phyloP scores from a whole-genome alignment of 345 rosid species.

The Hibiscus tridactylites region DNA sequence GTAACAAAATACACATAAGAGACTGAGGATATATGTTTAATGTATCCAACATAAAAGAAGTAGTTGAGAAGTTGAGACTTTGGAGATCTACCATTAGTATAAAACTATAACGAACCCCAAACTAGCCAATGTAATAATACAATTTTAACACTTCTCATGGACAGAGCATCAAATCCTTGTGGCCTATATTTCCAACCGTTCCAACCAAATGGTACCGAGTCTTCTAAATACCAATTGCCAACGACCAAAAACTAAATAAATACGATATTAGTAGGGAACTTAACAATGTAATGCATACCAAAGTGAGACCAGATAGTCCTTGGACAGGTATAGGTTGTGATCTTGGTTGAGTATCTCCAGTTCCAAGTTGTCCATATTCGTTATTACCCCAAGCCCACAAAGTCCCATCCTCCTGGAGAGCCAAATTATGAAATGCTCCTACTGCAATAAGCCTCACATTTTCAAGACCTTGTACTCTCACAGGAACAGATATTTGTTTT shows the following conservation, averaged over 20 bases:
- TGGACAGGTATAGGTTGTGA: slow-evolving; percentile 88
- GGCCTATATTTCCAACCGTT: background rate
- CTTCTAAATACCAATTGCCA: background rate
- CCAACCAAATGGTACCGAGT: background rate
- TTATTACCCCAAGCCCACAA: slow-evolving; percentile 99
- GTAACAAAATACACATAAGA: background rate
- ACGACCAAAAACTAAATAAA: background rate
- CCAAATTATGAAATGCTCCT: slow-evolving; percentile 98
- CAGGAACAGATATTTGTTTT: slow-evolving; percentile 95
- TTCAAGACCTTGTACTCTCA: slow-evolving; percentile 97
- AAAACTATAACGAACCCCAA: background rate
- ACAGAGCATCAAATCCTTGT: background rate
- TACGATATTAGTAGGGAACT: background rate
- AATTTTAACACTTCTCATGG: background rate
- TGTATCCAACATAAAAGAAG: background rate
- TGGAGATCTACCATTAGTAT: background rate
- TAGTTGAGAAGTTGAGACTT: background rate
- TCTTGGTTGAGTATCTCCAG: slow-evolving; percentile 98
- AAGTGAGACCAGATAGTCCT: slow-evolving; percentile 69
- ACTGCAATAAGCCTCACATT: slow-evolving; percentile 77
- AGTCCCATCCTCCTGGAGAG: slow-evolving; percentile 87
- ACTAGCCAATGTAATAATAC: background rate
- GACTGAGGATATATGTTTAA: background rate
- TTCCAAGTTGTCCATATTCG: slow-evolving; percentile 99
- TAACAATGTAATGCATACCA: slow-evolving; percentile 45